Percentiles rank a stretch among this genome's conserved stretches.
phyloP scores from a whole-genome alignment of 139 green algal genomes.

The Microglena sp. region DNA sequence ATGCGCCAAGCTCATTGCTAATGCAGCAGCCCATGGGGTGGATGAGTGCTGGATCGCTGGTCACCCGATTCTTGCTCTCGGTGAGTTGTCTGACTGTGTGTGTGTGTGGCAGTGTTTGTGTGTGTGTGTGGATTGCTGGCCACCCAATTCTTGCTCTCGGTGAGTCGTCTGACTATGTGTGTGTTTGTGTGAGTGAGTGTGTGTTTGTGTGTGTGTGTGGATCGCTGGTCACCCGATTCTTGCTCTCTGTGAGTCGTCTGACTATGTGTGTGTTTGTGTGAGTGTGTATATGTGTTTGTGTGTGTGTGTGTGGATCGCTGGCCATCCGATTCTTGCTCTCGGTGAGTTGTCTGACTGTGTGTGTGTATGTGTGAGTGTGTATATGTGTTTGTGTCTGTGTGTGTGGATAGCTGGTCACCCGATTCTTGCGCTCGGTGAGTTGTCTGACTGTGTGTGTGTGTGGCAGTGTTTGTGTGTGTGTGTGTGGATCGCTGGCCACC shows the following conservation, averaged over 20 bases:
- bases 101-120: not conserved
- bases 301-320: too few relatives aligned
- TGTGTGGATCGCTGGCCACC: too few relatives aligned
- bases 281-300: too few relatives aligned
- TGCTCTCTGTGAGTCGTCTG: not conserved
- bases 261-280: not conserved
- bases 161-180: not conserved
- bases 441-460: too few relatives aligned
- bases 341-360: too few relatives aligned
- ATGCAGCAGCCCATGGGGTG: constrained; percentile 51
- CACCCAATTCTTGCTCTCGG: too few relatives aligned
- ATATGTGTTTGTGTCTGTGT: too few relatives aligned
- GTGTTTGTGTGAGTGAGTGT: not conserved
- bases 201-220: not conserved
- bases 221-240: not conserved
- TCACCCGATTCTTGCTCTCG: constrained; percentile 67
- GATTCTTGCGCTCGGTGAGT: too few relatives aligned
- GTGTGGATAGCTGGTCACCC: too few relatives aligned
- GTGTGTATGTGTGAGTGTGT: too few relatives aligned
- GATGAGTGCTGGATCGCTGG: constrained; percentile 68
- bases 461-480: too few relatives aligned
- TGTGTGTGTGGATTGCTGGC: not conserved
- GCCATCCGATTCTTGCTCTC: too few relatives aligned
- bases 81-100: constrained; percentile 22
- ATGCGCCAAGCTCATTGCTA: constrained; percentile 50